Conservation (phyloP, 176 grass and related monocot species). For the Otatea glauca region DNA sequence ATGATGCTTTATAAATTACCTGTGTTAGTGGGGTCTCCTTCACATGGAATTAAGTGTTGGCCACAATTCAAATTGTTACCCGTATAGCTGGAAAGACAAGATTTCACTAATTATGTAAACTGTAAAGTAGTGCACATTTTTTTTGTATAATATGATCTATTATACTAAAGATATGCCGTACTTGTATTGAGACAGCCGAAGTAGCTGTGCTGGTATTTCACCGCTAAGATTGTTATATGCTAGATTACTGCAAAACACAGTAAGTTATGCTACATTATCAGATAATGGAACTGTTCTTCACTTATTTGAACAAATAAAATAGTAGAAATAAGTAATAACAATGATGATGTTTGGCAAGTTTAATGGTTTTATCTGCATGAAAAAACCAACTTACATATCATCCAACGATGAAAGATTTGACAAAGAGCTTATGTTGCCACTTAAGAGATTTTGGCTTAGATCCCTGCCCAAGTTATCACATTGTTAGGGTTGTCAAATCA, state of each 20-base stretch:
- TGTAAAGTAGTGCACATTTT: not conserved
- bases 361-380: constrained; percentile 17
- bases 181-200: constrained; percentile 68
- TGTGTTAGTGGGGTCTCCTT: constrained; percentile 19
- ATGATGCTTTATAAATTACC: constrained; percentile 34
- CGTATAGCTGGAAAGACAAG: constrained; percentile 61
- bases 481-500: constrained; percentile 31
- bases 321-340: not conserved
- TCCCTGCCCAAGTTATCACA: constrained; percentile 55
- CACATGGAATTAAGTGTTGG: constrained; percentile 42
- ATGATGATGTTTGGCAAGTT: constrained; percentile 9
- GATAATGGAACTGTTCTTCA: constrained; percentile 24
- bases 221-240: constrained; percentile 65
- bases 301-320: constrained; percentile 37
- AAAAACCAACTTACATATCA: constrained; percentile 73
- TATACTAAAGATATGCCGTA: constrained; percentile 50
- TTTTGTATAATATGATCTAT: constrained; percentile 4
- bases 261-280: constrained; percentile 31
- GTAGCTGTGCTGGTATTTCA: constrained; percentile 58
- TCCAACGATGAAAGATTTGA: constrained; percentile 57
- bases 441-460: constrained; percentile 76
- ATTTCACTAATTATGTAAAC: constrained; percentile 6
- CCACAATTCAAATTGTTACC: constrained; percentile 77
- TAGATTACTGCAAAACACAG: constrained; percentile 68
- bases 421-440: constrained; percentile 62